Conservation (phyloP, 2,329 filamentous ascomycete species). For the Aspergillus alliaceus region DNA sequence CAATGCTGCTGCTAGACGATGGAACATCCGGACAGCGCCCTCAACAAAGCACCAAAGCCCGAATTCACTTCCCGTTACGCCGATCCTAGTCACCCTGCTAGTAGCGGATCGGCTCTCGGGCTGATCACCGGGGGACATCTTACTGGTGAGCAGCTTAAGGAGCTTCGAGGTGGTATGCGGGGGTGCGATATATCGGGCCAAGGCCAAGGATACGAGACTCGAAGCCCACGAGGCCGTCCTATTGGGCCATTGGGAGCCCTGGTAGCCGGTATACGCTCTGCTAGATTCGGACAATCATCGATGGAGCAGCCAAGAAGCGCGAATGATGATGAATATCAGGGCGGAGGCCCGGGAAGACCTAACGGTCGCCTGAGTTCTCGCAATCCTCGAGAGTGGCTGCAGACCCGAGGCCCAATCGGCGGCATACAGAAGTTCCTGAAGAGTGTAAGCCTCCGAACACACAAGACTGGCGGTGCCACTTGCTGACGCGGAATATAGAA, state of each 20-base stretch:
- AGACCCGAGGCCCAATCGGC: neutral
- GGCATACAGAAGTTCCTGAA: conserved; percentile 28
- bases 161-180: conserved; percentile 11
- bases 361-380: neutral
- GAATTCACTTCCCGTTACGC: conserved; percentile 50
- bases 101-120: conserved; percentile 49
- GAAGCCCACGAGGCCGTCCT: neutral
- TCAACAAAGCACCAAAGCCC: conserved; percentile 33
- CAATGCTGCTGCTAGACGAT: conserved; percentile 17
- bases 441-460: conserved; percentile 23
- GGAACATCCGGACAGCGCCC: conserved; percentile 43
- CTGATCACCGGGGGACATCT: conserved; percentile 50
- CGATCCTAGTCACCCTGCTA: conserved; percentile 54
- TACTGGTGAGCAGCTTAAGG: conserved; percentile 17
- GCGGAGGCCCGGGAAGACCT: neutral
- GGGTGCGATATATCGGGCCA: neutral
- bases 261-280: neutral
- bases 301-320: neutral
- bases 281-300: neutral
- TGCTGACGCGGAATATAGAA: conserved; percentile 33
- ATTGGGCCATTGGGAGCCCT: neutral
- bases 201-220: neutral
- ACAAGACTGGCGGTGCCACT: neutral
- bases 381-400: neutral
- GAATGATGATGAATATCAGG: neutral